phyloP scores from a whole-genome alignment of 805 yeast species.

The Candida coquimbonensis region DNA sequence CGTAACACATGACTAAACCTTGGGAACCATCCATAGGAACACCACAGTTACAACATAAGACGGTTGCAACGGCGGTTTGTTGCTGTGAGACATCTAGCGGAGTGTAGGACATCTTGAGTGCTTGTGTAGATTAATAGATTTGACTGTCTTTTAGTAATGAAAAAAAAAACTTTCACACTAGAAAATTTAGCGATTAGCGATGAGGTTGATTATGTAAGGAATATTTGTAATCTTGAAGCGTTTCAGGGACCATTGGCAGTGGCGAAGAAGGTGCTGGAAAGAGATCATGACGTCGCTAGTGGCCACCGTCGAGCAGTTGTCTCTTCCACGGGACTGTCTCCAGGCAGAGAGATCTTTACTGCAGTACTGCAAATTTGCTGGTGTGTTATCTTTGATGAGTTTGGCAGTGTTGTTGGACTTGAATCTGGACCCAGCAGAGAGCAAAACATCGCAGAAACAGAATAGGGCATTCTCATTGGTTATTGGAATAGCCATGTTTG shows the following conservation, averaged over 20 bases:
- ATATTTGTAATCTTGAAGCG: no score
- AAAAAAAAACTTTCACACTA: not conserved
- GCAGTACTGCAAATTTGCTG: constrained; percentile 18
- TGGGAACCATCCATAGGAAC: constrained; percentile 94
- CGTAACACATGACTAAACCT: constrained; percentile 93
- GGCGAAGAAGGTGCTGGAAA: no score
- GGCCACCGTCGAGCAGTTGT: not conserved
- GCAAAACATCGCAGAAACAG: not conserved
- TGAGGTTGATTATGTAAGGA: constrained; percentile 4
- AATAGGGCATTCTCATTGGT: constrained; percentile 7
- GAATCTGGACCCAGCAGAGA: constrained; percentile 5
- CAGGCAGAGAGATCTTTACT: constrained; percentile 22
- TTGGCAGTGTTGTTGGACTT: constrained; percentile 17
- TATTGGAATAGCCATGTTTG: constrained; percentile 11
- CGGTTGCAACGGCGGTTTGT: constrained; percentile 57
- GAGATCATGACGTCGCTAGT: not conserved
- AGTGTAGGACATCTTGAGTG: constrained; percentile 27
- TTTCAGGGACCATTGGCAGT: no score
- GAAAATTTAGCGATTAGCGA: constrained; percentile 4
- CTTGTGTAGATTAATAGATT: not conserved
- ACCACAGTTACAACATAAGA: constrained; percentile 97
- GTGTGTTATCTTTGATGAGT: constrained; percentile 13
- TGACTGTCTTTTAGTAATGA: not conserved
- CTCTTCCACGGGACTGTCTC: constrained; percentile 21
- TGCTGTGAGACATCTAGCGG: constrained; percentile 31